Evolutionary conservation across 2,329 filamentous ascomycete genomes (phyloP).

Genomic region (Aspergillus ustus): DNA sequence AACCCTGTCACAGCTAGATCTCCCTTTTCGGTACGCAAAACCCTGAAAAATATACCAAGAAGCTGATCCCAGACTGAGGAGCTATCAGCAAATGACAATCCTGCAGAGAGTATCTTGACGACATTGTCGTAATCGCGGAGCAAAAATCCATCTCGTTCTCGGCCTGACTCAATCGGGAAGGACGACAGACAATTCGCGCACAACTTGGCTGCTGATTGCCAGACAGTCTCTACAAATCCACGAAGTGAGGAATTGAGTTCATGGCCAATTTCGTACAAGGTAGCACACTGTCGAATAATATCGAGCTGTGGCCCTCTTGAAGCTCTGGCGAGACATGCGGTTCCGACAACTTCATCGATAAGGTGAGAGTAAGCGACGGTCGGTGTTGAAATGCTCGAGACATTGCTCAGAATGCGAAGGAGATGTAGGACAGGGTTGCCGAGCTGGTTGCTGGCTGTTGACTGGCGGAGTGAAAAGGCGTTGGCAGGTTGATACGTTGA

Average conservation of each 20-base stretch:
- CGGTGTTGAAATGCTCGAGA: slow-evolving; percentile 23
- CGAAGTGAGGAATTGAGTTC: slow-evolving; percentile 16
- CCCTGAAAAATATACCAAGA: slow-evolving; percentile 60
- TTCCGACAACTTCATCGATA: slow-evolving; percentile 36
- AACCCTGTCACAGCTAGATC: slow-evolving; percentile 69
- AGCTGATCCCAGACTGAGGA: slow-evolving; percentile 54
- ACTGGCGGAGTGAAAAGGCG: slow-evolving; percentile 41
- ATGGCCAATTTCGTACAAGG: slow-evolving; percentile 27
- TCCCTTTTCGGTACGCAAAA: slow-evolving; percentile 66
- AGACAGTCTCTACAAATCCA: slow-evolving; percentile 33
- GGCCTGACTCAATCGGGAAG: slow-evolving; percentile 44
- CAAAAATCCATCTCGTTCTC: slow-evolving; percentile 58
- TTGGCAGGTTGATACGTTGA: slow-evolving; percentile 55
- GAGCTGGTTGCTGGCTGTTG: slow-evolving; percentile 31
- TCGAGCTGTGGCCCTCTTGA: slow-evolving; percentile 45
- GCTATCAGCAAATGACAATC: slow-evolving; percentile 44
- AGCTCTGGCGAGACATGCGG: slow-evolving; percentile 38
- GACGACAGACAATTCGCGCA: slow-evolving; percentile 47
- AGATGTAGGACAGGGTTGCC: slow-evolving; percentile 47
- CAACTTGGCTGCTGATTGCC: slow-evolving; percentile 41
- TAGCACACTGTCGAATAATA: slow-evolving; percentile 43
- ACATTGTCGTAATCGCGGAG: slow-evolving; percentile 70
- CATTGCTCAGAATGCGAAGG: slow-evolving; percentile 38
- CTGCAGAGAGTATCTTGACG: slow-evolving; percentile 68
- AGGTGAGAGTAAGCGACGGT: slow-evolving; percentile 34